Conservation (phyloP, 169 alveolate genomes). For the Plasmodium vinckei region DNA sequence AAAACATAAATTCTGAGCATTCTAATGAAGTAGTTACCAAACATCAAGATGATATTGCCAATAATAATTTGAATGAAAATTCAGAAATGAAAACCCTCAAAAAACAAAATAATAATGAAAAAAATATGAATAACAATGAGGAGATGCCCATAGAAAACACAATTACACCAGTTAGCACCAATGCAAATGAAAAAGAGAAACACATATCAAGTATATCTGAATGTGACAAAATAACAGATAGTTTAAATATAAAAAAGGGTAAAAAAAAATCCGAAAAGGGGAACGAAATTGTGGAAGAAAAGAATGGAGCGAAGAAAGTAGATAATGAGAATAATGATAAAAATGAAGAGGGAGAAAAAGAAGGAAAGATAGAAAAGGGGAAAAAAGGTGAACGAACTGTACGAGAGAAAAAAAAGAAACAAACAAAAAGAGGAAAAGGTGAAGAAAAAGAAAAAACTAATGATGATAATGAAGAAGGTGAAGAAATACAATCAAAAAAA, state of each 20-base stretch:
- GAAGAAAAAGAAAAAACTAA: neutral
- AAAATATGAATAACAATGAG: neutral
- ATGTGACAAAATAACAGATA: neutral
- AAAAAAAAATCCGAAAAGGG: conserved; percentile 1
- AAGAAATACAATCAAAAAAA: conserved; percentile 5
- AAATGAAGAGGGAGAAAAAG: neutral
- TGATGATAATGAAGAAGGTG: neutral
- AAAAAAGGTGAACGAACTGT: conserved; percentile 3
- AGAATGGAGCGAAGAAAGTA: neutral
- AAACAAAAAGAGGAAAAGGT: conserved; percentile 8
- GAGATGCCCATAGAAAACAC: neutral
- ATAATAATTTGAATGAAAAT: neutral
- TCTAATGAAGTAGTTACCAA: neutral
- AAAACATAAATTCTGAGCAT: neutral
- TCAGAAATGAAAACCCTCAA: conserved; percentile 7
- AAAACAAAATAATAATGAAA: neutral
- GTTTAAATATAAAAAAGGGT: neutral
- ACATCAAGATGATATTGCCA: neutral
- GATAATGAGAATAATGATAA: conserved; percentile 16
- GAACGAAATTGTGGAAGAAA: neutral
- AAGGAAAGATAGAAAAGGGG: conserved; percentile 1
- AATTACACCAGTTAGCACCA: neutral
- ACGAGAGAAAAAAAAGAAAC: neutral
- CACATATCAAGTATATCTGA: neutral
- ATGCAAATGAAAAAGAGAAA: neutral